Conservation (phyloP, 2,329 filamentous ascomycete species). For the Colletotrichum higginsianum region DNA sequence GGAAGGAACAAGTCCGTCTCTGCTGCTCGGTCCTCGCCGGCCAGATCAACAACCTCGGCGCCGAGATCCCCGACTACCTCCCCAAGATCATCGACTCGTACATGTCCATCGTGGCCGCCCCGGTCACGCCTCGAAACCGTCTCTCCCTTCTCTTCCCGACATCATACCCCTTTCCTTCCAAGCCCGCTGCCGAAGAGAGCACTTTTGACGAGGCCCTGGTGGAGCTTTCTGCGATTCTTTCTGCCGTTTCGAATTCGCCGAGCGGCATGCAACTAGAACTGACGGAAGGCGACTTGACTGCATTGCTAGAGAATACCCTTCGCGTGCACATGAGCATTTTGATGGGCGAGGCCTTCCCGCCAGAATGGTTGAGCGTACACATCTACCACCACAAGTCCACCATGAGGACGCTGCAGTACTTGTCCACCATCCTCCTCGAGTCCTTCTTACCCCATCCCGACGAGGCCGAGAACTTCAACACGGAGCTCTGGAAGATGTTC, state of each 20-base stretch:
- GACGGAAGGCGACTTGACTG: slow-evolving; percentile 80
- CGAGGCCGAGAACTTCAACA: slow-evolving; percentile 92
- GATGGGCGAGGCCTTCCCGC: slow-evolving; percentile 89
- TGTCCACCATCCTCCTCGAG: slow-evolving; percentile 85
- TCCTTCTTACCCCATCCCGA: slow-evolving; percentile 90
- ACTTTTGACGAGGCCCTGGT: slow-evolving; percentile 88
- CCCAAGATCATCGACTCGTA: slow-evolving; percentile 94
- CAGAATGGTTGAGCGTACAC: slow-evolving; percentile 91
- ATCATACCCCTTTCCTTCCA: slow-evolving; percentile 88
- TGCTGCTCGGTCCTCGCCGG: slow-evolving; percentile 94
- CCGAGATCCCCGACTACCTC: slow-evolving; percentile 90
- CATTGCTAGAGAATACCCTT: slow-evolving; percentile 83
- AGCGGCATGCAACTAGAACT: slow-evolving; percentile 83
- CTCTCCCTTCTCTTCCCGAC: slow-evolving; percentile 93
- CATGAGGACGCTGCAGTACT: slow-evolving; percentile 86
- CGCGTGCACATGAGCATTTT: slow-evolving; percentile 92
- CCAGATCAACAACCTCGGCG: slow-evolving; percentile 82
- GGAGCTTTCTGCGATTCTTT: slow-evolving; percentile 90
- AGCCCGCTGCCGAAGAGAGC: slow-evolving; percentile 72
- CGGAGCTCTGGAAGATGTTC: slow-evolving; percentile 93
- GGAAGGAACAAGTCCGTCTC: slow-evolving; percentile 91
- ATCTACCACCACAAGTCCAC: slow-evolving; percentile 94
- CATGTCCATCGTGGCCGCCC: slow-evolving; percentile 76
- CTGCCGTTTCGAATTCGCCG: slow-evolving; percentile 82
- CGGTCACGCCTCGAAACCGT: slow-evolving; percentile 70